Base-by-base conservation (phyloP, 495 filamentous ascomycete species). In the Polyplosphaeria fusca region DNA sequence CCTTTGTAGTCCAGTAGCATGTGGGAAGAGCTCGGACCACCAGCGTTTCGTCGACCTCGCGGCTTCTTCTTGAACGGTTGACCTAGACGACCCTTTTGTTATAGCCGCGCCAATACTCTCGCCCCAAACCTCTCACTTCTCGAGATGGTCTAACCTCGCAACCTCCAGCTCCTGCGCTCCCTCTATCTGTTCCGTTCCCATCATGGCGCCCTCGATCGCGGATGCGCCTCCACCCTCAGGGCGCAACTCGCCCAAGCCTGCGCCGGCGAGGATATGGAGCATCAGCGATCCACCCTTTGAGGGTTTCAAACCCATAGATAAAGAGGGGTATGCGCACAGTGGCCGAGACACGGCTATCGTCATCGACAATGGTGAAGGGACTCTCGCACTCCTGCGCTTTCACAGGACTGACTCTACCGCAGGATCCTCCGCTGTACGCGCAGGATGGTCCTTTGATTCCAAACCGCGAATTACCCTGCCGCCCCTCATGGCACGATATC, bases 391-490 rank as follows among this genome's bases (percentile, higher is more conserved):
- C 42, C 25, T 25, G 38, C 7, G n/a, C 20, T 19, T 30, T 18
- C 20, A 3, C 43, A 32, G 18, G 24, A 51, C 61, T 18, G 58
- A 30, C 5, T 16, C 9, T 41, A 28, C 7, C 13, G 16, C 60
- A 96, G 91, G 93, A 52, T 90, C 93, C 14, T 93, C 86, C 45
- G 78, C 82, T 27, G 84, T 95, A 52, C 88, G 93, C 70, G 91
- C 94, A 44, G 93, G 93, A 32, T 98, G 91, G 90, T 93, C 91
- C 23, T 93, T 92, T 68, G 92, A 96, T 69, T 69, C 81, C 47
- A 74, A 73, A 11, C 94, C 94, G 0, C 82, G 90, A 50, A 75
- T 97, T 26, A 77, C 82, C 40, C 77, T 94, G 39, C 89, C 90
- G 19, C 91, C 93, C 22, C 87, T 95, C 60, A 91, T 92, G 82